Conservation (phyloP, 768 basidiomycete genomes). For the Agaricus subrufescens region DNA sequence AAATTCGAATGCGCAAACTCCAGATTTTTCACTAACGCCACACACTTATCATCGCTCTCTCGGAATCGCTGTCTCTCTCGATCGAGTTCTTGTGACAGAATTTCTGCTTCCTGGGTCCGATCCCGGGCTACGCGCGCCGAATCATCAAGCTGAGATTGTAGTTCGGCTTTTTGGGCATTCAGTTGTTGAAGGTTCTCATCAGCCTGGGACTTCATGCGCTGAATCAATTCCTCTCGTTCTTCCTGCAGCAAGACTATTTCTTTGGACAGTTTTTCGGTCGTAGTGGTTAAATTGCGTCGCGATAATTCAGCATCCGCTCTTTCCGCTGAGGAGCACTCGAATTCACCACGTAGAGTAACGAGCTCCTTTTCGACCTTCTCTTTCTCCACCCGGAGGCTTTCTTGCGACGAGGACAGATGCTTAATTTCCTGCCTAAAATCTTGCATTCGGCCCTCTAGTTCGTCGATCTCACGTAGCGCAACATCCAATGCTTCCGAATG, state of each 20-base stretch:
- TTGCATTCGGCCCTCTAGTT: conserved; percentile 12
- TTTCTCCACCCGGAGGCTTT: conserved; percentile 16
- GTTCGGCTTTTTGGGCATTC: conserved; percentile 29
- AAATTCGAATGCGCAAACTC: conserved; percentile 27
- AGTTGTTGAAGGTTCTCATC: conserved; percentile 17
- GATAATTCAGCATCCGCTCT: not conserved
- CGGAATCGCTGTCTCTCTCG: conserved; percentile 29
- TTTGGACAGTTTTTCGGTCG: conserved; percentile 10
- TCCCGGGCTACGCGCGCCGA: conserved; percentile 32
- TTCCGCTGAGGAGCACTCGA: not conserved
- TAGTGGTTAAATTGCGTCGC: not conserved
- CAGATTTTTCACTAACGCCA: conserved; percentile 20
- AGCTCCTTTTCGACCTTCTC: not conserved
- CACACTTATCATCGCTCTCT: conserved; percentile 27
- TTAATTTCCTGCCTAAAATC: conserved; percentile 12
- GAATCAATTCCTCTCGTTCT: conserved; percentile 26
- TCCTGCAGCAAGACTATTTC: conserved; percentile 19
- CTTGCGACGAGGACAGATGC: conserved; percentile 1
- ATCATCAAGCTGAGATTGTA: conserved; percentile 31
- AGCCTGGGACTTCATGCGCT: conserved; percentile 21
- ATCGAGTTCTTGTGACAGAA: conserved; percentile 33
- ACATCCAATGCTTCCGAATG: conserved; percentile 15
- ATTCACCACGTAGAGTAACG: not conserved
- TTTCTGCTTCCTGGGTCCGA: conserved; percentile 31
- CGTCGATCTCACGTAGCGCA: conserved; percentile 12